Evolutionary conservation across 768 basidiomycete species (phyloP), one percentile per base, ranked within the genome.

Genomic region (Suillus tomentosus): DNA sequence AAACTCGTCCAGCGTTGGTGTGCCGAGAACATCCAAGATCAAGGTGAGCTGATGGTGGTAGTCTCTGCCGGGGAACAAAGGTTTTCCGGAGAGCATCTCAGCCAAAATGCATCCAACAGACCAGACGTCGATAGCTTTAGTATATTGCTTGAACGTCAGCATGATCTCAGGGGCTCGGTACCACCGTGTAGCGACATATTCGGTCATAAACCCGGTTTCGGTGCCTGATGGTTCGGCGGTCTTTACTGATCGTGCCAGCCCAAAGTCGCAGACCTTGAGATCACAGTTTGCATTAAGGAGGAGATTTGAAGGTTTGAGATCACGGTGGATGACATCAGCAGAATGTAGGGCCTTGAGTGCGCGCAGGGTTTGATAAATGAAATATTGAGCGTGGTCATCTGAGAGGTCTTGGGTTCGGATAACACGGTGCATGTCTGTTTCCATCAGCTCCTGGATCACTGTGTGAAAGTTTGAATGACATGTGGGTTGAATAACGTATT

Each of bases 161-260:
- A 99, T 99, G 79, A 99, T 96, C 76, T 99, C 97, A 0, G 97
- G 97, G 0, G 97, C 97, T 43, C 97, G 88, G 73, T 99, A 99
- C 97, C 97, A 99, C 69, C 97, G 84, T 31, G 97, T 99, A 2
- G 97, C 96, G 57, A 99, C 97, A 72, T 96, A 96, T 87, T 95
- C 93, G 2, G 94, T 96, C 94, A 96, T 95, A 80, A 95, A 95
- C 6, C 89, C 89, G 7, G 85, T 92, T 70, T 92, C 91, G 8
- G 90, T 92, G 27, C 91, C 92, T 15, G 88, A 90, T 0, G 91
- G 90, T 74, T 92, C 91, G 5, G 92, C 91, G 5, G 92, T 93
- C 77, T 85, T 91, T 48, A 93, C 91, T 11, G 90, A 92, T n/a
- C 95, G 85, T 1, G 95, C 95, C 42, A 97, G 84, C 59, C 97